Evolutionary conservation across 345 rosid genomes (phyloP).

Genomic region (Boechera stricta): DNA sequence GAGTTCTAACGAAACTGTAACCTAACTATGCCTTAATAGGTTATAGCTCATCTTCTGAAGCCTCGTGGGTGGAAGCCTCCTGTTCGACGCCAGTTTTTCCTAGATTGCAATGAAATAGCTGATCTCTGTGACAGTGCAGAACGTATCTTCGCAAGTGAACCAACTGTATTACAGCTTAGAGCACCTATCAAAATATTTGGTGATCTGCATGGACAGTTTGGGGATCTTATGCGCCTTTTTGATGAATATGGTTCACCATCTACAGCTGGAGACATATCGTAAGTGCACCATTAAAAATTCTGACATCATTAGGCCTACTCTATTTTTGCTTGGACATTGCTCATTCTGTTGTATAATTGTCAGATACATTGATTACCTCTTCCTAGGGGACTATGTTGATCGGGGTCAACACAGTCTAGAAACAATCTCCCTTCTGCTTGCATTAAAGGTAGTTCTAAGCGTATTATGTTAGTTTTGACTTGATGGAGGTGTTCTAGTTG

Average conservation of each 20-base stretch:
- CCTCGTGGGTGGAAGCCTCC: constrained; percentile 99
- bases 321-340: constrained; percentile 21
- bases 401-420: constrained; percentile 96
- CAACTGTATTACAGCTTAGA: constrained; percentile 82
- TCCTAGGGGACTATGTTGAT: constrained; percentile 96
- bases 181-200: constrained; percentile 96
- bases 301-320: constrained; percentile 17
- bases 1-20: constrained; percentile 15
- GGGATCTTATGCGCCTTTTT: constrained; percentile 97
- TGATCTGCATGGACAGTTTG: constrained; percentile 94
- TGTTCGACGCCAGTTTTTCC: constrained; percentile 84
- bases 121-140: constrained; percentile 92
- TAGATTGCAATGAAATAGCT: constrained; percentile 93
- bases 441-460: constrained; percentile 66
- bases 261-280: constrained; percentile 97
- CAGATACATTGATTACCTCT: constrained; percentile 96
- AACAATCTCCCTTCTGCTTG: constrained; percentile 87
- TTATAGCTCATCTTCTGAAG: constrained; percentile 81
- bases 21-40: constrained; percentile 49
- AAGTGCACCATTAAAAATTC: constrained; percentile 42
- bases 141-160: constrained; percentile 79
- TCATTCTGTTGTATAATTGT: constrained; percentile 38
- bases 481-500: constrained; percentile 28
- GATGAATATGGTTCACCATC: constrained; percentile 96
- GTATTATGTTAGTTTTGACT: constrained; percentile 20